A percentile compares a stretch with the other conserved stretches of the same genome.
Evolutionary conservation across 441 rosid genomes (phyloP).

Genomic region (Lepidium campestre): DNA sequence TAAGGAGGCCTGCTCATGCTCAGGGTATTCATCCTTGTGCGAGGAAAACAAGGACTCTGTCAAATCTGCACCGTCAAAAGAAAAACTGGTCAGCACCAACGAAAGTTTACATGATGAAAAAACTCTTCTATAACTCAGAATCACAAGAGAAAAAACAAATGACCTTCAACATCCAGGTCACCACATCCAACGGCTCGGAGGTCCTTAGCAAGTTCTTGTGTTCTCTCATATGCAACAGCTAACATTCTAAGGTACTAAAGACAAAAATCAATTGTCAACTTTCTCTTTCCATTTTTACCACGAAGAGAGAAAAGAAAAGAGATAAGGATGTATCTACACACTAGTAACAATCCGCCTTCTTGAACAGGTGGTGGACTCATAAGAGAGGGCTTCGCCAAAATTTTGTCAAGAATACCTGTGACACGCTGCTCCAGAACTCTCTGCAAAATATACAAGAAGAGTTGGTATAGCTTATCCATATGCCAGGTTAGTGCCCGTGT

Average conservation of each 20-base stretch:
- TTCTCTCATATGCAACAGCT: slow-evolving; percentile 98
- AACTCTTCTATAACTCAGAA: slow-evolving; percentile 8
- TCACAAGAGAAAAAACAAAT: slow-evolving; percentile 15
- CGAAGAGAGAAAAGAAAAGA: slow-evolving; percentile 21
- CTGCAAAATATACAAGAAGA: slow-evolving; percentile 38
- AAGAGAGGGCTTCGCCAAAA: slow-evolving; percentile 89
- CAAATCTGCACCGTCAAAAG: slow-evolving; percentile 49
- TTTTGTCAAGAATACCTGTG: slow-evolving; percentile 88
- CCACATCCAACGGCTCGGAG: slow-evolving; percentile 95
- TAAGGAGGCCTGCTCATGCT: slow-evolving; percentile 92
- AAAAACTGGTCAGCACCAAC: slow-evolving; percentile 18
- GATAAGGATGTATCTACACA: slow-evolving; percentile 38
- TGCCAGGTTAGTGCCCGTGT: neutral
- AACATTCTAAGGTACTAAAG: slow-evolving; percentile 95
- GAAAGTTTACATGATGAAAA: neutral
- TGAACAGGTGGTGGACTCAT: slow-evolving; percentile 79
- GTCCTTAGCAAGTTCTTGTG: slow-evolving; percentile 95
- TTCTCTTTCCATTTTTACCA: neutral
- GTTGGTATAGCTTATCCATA: slow-evolving; percentile 11
- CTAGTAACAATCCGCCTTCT: slow-evolving; percentile 91
- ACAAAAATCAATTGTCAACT: slow-evolving; percentile 32
- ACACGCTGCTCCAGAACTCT: slow-evolving; percentile 98
- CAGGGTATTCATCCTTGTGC: slow-evolving; percentile 97
- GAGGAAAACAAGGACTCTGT: slow-evolving; percentile 94
- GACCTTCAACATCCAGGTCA: slow-evolving; percentile 98